Percentiles rank a stretch among this genome's conserved stretches.
Evolutionary conservation across 164 flowering plant genomes (phyloP).

Genomic region (Aristolochia fimbriata): DNA sequence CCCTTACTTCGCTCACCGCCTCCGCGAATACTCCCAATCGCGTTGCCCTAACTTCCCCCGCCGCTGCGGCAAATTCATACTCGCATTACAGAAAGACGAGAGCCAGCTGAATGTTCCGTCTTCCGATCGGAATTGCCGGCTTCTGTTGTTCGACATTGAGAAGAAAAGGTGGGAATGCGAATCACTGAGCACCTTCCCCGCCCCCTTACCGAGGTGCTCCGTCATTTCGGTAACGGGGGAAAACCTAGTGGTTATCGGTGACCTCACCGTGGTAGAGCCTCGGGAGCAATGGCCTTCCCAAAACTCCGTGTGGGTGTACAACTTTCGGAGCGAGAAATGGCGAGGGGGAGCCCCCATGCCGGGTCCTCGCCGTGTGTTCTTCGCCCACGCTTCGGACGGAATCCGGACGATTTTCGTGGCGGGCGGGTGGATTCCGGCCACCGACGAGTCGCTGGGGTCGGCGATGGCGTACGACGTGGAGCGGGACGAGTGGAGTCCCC

Average conservation of each 20-base stretch:
- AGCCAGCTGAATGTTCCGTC: too few species aligned
- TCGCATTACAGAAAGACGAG: neutral
- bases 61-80: neutral
- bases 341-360: neutral
- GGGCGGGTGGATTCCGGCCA: neutral
- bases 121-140: neutral
- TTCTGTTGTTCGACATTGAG: neutral
- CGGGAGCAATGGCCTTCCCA: neutral
- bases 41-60: neutral
- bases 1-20: neutral
- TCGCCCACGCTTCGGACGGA: neutral
- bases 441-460: neutral
- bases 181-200: neutral
- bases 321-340: neutral
- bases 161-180: neutral
- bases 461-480: neutral
- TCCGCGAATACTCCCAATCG: neutral
- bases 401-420: neutral
- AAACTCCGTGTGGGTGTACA: neutral
- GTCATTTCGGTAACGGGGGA: neutral
- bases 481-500: neutral
- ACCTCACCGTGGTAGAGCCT: neutral
- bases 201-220: neutral
- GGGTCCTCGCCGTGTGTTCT: neutral
- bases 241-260: neutral